These are phyloP conservation scores for Avena eriantha DNA, from an alignment of 176 grass and related monocot genomes.

Conservation along the genomic window DNA sequence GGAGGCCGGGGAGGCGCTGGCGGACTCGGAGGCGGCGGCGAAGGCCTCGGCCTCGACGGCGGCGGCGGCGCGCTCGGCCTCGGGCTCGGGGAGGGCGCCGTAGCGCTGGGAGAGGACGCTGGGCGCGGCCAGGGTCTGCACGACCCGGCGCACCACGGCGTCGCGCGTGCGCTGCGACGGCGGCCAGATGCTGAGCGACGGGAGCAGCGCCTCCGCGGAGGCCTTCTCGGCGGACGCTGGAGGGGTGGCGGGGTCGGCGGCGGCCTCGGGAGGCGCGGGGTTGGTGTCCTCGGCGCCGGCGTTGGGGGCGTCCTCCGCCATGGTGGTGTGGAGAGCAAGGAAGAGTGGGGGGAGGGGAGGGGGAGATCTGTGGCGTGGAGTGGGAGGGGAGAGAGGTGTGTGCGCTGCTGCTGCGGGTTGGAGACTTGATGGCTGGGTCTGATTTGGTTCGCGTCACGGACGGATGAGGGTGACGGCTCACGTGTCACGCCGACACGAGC, in stretches of 20 bases:
- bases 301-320: constrained; percentile 70
- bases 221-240: neutral
- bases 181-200: constrained; percentile 86
- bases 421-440: constrained; percentile 33
- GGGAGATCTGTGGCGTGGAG: constrained; percentile 56
- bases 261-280: constrained; percentile 6
- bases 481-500: neutral
- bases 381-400: neutral
- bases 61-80: constrained; percentile 58
- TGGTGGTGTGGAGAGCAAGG: constrained; percentile 15
- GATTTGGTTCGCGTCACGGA: constrained; percentile 23
- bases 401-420: neutral
- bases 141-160: constrained; percentile 81
- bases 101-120: constrained; percentile 83
- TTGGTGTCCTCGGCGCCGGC: constrained; percentile 23
- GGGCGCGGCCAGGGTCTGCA: constrained; percentile 68
- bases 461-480: neutral
- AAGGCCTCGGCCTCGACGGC: constrained; percentile 77
- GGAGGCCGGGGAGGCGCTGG: constrained; percentile 38
- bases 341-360: neutral
- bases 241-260: neutral
- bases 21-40: constrained; percentile 51
- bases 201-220: constrained; percentile 38
- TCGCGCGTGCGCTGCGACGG: constrained; percentile 93
- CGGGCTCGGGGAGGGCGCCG: constrained; percentile 57